phyloP scores from a whole-genome alignment of 345 rosid species.

The Hypericum perforatum region DNA sequence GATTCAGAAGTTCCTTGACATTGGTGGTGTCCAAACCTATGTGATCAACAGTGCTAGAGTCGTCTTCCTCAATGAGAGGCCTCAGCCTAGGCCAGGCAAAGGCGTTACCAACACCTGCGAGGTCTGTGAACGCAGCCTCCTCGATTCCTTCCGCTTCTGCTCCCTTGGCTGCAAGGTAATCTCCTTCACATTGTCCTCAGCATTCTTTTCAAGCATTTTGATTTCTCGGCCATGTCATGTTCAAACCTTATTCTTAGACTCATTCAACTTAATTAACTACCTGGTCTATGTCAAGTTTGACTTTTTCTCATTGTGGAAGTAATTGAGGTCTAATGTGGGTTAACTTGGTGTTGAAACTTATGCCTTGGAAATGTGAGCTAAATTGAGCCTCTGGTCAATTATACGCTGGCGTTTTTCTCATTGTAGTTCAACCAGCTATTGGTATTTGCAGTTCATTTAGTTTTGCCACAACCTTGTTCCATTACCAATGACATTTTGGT shows the following conservation, averaged over 20 bases:
- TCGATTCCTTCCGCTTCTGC: slow-evolving; percentile 91
- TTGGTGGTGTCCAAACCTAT: slow-evolving; percentile 87
- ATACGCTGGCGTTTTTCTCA: too few species aligned
- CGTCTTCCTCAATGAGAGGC: slow-evolving; percentile 91
- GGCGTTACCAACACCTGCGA: slow-evolving; percentile 89
- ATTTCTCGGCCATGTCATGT: too few species aligned
- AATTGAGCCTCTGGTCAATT: too few species aligned
- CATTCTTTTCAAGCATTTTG: background rate
- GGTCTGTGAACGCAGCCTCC: slow-evolving; percentile 88
- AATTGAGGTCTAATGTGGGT: too few species aligned
- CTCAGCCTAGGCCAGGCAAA: slow-evolving; percentile 96
- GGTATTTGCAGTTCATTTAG: too few species aligned
- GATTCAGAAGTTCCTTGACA: slow-evolving; percentile 79
- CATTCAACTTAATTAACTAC: background rate
- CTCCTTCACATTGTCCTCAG: background rate
- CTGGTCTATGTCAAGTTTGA: background rate
- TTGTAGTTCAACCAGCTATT: too few species aligned
- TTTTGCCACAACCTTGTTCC: background rate
- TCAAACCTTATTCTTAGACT: background rate
- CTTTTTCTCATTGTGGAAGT: background rate
- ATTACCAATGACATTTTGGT: background rate
- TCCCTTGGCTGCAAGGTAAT: slow-evolving; percentile 97
- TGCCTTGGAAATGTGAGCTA: too few species aligned
- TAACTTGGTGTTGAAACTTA: too few species aligned
- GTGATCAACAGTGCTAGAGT: slow-evolving; percentile 95